Evolutionary conservation across 1,139 yeast genomes (phyloP).

Genomic region (Taphrina communis): DNA sequence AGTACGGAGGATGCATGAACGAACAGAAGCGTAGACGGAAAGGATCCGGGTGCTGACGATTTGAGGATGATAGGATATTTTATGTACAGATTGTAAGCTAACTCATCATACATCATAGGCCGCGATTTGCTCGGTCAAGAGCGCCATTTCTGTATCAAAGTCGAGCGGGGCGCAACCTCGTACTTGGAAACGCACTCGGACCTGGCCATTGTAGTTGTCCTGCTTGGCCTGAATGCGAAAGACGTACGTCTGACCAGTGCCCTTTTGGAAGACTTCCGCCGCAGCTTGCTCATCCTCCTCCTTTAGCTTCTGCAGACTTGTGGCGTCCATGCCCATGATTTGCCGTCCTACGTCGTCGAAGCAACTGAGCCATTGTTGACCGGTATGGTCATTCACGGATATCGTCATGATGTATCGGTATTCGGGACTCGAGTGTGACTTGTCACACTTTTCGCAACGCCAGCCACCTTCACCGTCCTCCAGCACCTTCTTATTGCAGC

Average conservation of each 20-base stretch:
- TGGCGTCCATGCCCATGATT: conserved; percentile 73
- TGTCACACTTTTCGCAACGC: conserved; percentile 93
- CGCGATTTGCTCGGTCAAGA: conserved; percentile 28
- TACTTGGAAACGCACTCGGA: conserved; percentile 67
- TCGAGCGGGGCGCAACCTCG: conserved; percentile 26
- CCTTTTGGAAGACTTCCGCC: conserved; percentile 58
- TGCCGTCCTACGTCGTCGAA: conserved; percentile 83
- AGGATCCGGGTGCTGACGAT: no score
- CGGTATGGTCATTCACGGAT: conserved; percentile 76
- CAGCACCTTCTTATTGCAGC: conserved; percentile 82
- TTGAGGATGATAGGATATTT: no score
- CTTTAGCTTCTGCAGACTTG: conserved; percentile 57
- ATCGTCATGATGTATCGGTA: conserved; percentile 78
- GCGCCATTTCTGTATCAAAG: conserved; percentile 27
- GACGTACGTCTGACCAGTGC: conserved; percentile 70
- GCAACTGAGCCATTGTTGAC: conserved; percentile 83
- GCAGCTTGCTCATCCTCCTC: conserved; percentile 58
- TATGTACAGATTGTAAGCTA: background rate
- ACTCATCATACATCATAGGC: conserved; percentile 28
- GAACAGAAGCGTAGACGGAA: no score
- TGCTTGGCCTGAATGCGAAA: conserved; percentile 82
- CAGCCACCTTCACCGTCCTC: conserved; percentile 68
- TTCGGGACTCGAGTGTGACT: conserved; percentile 68
- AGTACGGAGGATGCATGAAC: background rate
- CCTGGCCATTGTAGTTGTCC: conserved; percentile 80